Evolutionary conservation across 2,329 filamentous ascomycete species (phyloP).

Genomic region (Endoconidiophora polonica): DNA sequence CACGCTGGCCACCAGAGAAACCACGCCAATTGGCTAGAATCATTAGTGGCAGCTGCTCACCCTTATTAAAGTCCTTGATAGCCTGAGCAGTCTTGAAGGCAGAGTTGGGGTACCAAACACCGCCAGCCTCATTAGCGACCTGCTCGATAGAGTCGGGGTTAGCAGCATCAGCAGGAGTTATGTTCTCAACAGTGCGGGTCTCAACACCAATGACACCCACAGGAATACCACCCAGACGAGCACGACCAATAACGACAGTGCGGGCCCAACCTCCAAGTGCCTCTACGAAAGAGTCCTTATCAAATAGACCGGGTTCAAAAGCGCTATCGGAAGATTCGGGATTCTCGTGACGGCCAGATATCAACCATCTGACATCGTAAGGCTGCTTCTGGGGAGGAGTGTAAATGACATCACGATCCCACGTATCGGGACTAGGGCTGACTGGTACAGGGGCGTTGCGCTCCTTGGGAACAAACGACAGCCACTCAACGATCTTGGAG

Average conservation of each 20-base stretch:
- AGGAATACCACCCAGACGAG: constrained; percentile 88
- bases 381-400: constrained; percentile 66
- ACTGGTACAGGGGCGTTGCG: constrained; percentile 88
- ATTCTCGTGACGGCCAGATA: constrained; percentile 47
- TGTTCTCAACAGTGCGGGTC: constrained; percentile 89
- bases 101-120: constrained; percentile 99
- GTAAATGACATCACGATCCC: constrained; percentile 86
- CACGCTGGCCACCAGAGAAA: constrained; percentile 97
- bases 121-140: constrained; percentile 84
- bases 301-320: constrained; percentile 84
- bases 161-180: constrained; percentile 88
- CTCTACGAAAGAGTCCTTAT: constrained; percentile 93
- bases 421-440: constrained; percentile 64
- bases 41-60: constrained; percentile 95
- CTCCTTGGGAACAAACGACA: constrained; percentile 93
- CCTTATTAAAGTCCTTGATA: constrained; percentile 97
- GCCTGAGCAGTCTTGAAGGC: constrained; percentile 99
- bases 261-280: constrained; percentile 92
- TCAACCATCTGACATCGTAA: constrained; percentile 90
- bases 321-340: constrained; percentile 46
- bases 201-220: constrained; percentile 98
- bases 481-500: constrained; percentile 93
- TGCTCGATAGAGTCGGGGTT: constrained; percentile 98
- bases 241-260: constrained; percentile 91
- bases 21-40: constrained; percentile 99